A percentile compares a stretch with the other conserved stretches of the same genome.
Evolutionary conservation across 2,329 filamentous ascomycete genomes (phyloP).

Genomic region (Trichoderma atrobrunneum): DNA sequence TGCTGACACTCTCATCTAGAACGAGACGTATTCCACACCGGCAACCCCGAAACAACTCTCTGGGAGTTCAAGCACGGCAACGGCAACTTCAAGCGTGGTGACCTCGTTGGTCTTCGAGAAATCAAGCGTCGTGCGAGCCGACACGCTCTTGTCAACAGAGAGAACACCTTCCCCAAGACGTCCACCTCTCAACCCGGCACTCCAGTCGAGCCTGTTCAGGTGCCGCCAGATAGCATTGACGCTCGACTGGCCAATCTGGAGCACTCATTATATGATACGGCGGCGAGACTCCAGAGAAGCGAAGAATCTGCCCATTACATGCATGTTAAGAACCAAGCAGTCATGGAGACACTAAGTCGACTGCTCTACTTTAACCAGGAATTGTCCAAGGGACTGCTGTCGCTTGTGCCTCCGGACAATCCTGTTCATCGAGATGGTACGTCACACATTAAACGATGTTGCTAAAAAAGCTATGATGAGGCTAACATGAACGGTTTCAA

Average conservation of each 20-base stretch:
- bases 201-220: constrained; percentile 75
- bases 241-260: constrained; percentile 73
- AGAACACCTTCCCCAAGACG: constrained; percentile 78
- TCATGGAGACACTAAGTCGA: constrained; percentile 76
- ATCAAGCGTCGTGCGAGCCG: constrained; percentile 94
- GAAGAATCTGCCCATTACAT: constrained; percentile 81
- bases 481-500: constrained; percentile 27
- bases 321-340: constrained; percentile 74
- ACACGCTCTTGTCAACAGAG: constrained; percentile 88
- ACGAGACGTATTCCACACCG: constrained; percentile 96
- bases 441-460: constrained; percentile 30
- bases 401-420: constrained; percentile 72
- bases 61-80: constrained; percentile 99
- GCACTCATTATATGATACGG: constrained; percentile 78
- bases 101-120: constrained; percentile 84
- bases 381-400: constrained; percentile 70
- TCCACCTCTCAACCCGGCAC: constrained; percentile 75
- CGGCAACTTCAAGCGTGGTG: constrained; percentile 93
- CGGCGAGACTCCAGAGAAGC: constrained; percentile 69
- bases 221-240: constrained; percentile 71
- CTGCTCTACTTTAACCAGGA: constrained; percentile 77
- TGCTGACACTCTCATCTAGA: constrained; percentile 54
- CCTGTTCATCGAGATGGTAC: constrained; percentile 78
- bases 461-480: not conserved
- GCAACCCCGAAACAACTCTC: constrained; percentile 84